phyloP scores from a whole-genome alignment of 495 filamentous ascomycete species.

The Letharia lupina region DNA sequence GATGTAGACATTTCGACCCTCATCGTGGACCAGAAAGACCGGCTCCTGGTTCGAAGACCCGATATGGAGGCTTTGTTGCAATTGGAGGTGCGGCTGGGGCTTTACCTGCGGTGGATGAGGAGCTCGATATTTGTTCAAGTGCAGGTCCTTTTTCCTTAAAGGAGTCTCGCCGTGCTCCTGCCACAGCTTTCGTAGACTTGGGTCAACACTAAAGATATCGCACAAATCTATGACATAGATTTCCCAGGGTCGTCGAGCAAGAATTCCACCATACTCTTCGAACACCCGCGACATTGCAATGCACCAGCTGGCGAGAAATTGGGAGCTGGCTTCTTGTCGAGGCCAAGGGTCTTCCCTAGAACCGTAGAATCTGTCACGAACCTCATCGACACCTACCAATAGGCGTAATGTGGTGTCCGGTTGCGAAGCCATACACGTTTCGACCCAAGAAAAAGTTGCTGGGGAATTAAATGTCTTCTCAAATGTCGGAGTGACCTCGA shows the following conservation, averaged over 20 bases:
- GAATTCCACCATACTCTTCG: neutral
- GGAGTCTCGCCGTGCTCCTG: neutral
- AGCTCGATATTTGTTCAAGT: neutral
- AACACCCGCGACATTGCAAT: neutral
- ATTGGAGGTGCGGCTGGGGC: neutral
- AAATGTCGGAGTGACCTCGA: neutral
- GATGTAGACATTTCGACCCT: neutral
- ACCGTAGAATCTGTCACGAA: neutral
- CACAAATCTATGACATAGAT: neutral
- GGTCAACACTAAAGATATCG: neutral
- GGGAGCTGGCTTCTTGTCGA: neutral
- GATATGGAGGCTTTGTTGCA: neutral
- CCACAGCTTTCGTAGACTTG: neutral
- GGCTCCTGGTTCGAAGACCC: too few species aligned
- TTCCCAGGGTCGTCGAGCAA: constrained; percentile 2
- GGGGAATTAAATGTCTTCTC: neutral
- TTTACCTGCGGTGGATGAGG: neutral
- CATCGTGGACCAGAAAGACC: constrained; percentile 2
- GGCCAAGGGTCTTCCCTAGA: too few species aligned
- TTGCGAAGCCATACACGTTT: constrained; percentile 1
- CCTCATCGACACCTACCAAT: neutral
- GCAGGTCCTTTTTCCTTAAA: neutral
- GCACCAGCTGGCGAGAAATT: constrained; percentile 1
- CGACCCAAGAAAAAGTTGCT: constrained; percentile 1
- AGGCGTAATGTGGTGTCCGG: neutral